Evolutionary conservation across 1,284 basidiomycete species (phyloP).

Genomic region (Cryptococcus deneoformans): DNA sequence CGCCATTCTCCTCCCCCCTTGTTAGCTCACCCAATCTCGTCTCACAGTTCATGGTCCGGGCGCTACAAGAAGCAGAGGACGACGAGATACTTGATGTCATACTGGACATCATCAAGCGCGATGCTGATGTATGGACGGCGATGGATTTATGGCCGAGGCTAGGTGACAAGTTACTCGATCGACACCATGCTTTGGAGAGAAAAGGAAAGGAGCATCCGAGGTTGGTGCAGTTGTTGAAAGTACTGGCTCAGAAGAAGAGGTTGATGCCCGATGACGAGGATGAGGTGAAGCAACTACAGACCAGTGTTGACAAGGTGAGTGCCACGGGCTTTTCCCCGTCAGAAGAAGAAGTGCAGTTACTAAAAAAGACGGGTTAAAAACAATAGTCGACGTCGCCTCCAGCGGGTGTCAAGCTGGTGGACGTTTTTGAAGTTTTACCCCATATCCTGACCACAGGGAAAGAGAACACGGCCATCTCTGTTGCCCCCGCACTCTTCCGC

Average conservation of each 20-base stretch:
- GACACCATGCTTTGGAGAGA: conserved; percentile 28
- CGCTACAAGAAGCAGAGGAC: conserved; percentile 33
- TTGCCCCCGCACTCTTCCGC: conserved; percentile 28
- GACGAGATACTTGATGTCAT: conserved; percentile 37
- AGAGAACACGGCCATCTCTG: conserved; percentile 11
- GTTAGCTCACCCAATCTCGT: background rate
- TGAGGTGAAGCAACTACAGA: conserved; percentile 25
- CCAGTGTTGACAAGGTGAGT: conserved; percentile 19
- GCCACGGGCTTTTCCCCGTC: too few relatives aligned
- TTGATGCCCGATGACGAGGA: conserved; percentile 29
- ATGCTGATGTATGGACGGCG: conserved; percentile 45
- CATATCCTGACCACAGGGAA: conserved; percentile 21
- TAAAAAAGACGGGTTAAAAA: too few relatives aligned
- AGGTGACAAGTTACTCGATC: conserved; percentile 35
- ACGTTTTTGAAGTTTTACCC: conserved; percentile 7
- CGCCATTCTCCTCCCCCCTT: too few relatives aligned
- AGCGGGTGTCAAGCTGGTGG: conserved; percentile 17
- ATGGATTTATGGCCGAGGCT: conserved; percentile 43
- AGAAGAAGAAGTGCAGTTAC: too few relatives aligned
- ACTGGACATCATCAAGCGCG: conserved; percentile 37
- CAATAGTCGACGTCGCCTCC: too few relatives aligned
- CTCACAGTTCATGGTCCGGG: conserved; percentile 29
- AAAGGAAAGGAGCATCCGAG: conserved; percentile 23
- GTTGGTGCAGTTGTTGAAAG: conserved; percentile 25
- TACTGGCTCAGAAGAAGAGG: conserved; percentile 27